Evolutionary conservation across 2,329 filamentous ascomycete genomes (phyloP), one percentile per base, ranked within the genome.

Genomic region (Byssochlamys sp.): DNA sequence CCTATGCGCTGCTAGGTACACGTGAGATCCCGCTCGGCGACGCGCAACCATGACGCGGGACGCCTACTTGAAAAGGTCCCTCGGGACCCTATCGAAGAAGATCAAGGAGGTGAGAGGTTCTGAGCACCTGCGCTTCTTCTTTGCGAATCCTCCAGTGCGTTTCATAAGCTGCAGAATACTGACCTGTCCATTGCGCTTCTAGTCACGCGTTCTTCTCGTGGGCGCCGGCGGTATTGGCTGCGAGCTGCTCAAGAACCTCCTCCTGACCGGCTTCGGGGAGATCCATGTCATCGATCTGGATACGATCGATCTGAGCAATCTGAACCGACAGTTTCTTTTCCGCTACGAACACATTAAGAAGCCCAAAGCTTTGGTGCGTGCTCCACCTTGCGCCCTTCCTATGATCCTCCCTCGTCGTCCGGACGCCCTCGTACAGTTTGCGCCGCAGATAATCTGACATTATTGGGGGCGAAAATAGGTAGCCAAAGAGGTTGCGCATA

Each of bases 251-350:
- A 99, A 99, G 80, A 96, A 97, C 73, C 85, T 99, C 58, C 90
- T 92, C 51, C 85, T 96, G 53, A 88, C 86, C 50, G 91, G 92
- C 64, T 99, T 96, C 66, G 90, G 90, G 63, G 89, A 96, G 75
- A 86, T 97, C 54, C 89, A 96, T 73, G 87, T 97, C 52, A 90
- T 99, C 65, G 94, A 99, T 73, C 88, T 99, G 59, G 94, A 99
- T 73, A 99, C 94, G 1, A 97, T 99, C 76, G 94, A 99, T 71
- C 81, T 99, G 25, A 96, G 91, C 76, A 99, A 99, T 71, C 82
- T 99, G 54, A 99, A 99, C 67, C 89, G 94, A 57, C 94, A 99
- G 73, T 99, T 99, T 68, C 85, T 99, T 53, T 99, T 99, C 74
- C 84, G 91, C 60, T 88, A 92, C 67, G 91, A 97, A 71, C 94